Evolutionary conservation across 805 yeast genomes (phyloP).

Genomic region (Teunomyces tritomae): DNA sequence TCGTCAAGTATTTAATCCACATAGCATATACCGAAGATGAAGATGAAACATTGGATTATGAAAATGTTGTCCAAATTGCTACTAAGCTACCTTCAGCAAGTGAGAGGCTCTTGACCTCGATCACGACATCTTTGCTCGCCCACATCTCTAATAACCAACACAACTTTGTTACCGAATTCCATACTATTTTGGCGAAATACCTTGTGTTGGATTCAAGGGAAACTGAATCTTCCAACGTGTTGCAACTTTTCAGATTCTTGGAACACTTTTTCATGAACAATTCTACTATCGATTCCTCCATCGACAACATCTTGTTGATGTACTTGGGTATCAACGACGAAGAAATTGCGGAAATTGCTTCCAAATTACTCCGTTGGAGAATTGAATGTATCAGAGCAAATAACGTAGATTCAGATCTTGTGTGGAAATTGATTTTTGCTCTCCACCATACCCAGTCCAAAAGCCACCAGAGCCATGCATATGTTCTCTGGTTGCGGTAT

Average conservation of each 20-base stretch:
- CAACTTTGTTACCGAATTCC: slow-evolving; percentile 17
- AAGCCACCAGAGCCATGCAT: slow-evolving; percentile 39
- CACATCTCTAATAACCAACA: slow-evolving; percentile 8
- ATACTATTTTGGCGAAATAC: slow-evolving; percentile 4
- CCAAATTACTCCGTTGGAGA: slow-evolving; percentile 56
- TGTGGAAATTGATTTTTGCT: slow-evolving; percentile 48
- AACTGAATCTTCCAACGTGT: slow-evolving; percentile 1
- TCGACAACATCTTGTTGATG: slow-evolving; percentile 26
- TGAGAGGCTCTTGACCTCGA: slow-evolving; percentile 9
- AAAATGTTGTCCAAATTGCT: slow-evolving; percentile 13
- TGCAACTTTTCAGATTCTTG: slow-evolving; percentile 31
- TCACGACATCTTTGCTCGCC: slow-evolving; percentile 4
- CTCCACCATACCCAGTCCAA: slow-evolving; percentile 27
- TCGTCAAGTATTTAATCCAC: slow-evolving; percentile 5
- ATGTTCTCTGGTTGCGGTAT: slow-evolving; percentile 56
- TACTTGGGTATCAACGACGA: slow-evolving; percentile 39
- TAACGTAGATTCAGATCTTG: slow-evolving; percentile 15
- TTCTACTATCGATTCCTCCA: slow-evolving; percentile 2
- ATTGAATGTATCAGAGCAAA: slow-evolving; percentile 25
- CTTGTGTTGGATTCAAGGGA: neutral
- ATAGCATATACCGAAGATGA: neutral
- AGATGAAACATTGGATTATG: slow-evolving; percentile 6
- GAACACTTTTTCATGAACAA: slow-evolving; percentile 31
- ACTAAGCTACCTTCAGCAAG: slow-evolving; percentile 15
- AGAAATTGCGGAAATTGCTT: slow-evolving; percentile 32